Base-by-base conservation (phyloP, 2,329 filamentous ascomycete species). In the Blastomyces gilchristii region DNA sequence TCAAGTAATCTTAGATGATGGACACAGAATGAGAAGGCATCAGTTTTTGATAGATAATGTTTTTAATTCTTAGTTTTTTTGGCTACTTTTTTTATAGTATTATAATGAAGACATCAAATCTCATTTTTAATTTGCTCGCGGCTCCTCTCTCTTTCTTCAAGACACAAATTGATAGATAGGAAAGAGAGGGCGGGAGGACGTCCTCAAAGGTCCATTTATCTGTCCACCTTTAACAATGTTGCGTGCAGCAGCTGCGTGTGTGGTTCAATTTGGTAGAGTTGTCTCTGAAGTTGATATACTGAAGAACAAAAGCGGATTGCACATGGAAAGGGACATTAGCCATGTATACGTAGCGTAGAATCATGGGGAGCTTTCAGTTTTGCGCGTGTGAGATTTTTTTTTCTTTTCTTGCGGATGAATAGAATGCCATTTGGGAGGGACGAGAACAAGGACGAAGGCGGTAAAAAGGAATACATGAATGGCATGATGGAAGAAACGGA, bases 301-400 rank as follows among this genome's bases (percentile, higher is more conserved):
- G n/a, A 37, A 59, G 9, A 34, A 41, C n/a, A 59, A 47, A 25
- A 12, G 34, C 14, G 14, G 73, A 74, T 34, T 34, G 59, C 37
- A n/a, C 57, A 31, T 41, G 18, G 47, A 22, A 61, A 53, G 59
- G 43, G 31, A 43, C 31, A 25, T 25, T 31, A 14, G 50, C 28
- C 41, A 59, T 59, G 25, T 12, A 16, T 31, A 16, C 25, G 22
- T 41, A 59, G 57, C 39, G 22, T 34, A 59, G 41, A 25, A 47
- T 49, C 41, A 59, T 34, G 57, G 28, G 41, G n/a, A 58, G 37
- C 8, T 59, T 59, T 25, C 47, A 47, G 41, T 34, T 59, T 59
- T 45, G n/a, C 14, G 52, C 52, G n/a, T 25, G 47, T 49, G 47
- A 25, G 47, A 14, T 14, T 50, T 39, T n/a, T 34, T 54, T 39